These are phyloP conservation scores for Acanthamoeba triangularis DNA, from an alignment of 208 protist genomes.

Conservation along the genomic window DNA sequence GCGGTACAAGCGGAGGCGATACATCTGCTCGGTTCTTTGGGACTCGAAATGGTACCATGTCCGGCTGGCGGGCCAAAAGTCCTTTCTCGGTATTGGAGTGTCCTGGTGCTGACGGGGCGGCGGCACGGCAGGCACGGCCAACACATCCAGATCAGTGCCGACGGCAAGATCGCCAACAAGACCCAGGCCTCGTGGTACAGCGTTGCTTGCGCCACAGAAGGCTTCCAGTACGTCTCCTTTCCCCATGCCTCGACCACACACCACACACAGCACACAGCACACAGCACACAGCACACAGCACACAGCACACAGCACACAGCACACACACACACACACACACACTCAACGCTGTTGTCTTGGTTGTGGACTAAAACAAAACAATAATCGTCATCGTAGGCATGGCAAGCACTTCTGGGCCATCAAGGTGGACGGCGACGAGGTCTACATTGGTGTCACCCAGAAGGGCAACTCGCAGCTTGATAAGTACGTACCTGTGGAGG, in stretches of 20 bases:
- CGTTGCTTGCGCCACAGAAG: neutral
- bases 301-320: too few relatives aligned
- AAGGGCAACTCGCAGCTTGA: too few relatives aligned
- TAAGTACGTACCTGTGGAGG: too few relatives aligned
- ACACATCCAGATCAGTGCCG: neutral
- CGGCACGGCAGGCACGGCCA: neutral
- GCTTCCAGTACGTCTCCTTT: neutral
- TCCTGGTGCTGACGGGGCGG: too few relatives aligned
- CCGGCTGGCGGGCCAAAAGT: too few relatives aligned
- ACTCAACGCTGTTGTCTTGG: too few relatives aligned
- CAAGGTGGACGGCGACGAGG: conserved; percentile 42
- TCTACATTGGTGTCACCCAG: conserved; percentile 16
- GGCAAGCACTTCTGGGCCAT: conserved; percentile 44
- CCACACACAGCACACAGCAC: too few relatives aligned
- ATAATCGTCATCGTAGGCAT: neutral
- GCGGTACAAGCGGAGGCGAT: neutral
- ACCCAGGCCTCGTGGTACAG: neutral
- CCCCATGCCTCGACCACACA: neutral
- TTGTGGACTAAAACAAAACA: too few relatives aligned
- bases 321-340: too few relatives aligned
- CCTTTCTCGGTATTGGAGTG: too few relatives aligned
- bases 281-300: neutral
- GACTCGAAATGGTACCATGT: neutral
- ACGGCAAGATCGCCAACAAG: neutral
- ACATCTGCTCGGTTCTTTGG: neutral